Base-by-base conservation (phyloP, 257 asterid genomes). In the Nyctanthes arbortristis region DNA sequence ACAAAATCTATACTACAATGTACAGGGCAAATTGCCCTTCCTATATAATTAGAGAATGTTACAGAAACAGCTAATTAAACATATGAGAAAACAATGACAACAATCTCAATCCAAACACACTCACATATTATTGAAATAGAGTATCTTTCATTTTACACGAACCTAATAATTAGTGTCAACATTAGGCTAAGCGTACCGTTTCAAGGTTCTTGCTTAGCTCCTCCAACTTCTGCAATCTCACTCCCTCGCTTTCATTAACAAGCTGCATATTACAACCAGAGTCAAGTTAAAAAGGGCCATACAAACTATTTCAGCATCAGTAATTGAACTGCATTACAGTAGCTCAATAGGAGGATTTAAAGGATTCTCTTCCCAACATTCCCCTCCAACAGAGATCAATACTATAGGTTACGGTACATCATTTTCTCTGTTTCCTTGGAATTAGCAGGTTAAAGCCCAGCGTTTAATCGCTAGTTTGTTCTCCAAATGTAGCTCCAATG, bases 161-260 rank as follows among this genome's bases (percentile, higher is more conserved):
- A 73, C 87, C 88, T 80, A 83, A 76, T 83, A 83, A 52, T 24
- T 52, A 52, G 82, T n/a, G 65, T 58, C 77, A 47, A 60, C 76
- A 73, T 80, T 69, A 84, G 70, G 81, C 79, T 47, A 70, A 52
- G 73, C 61, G 82, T 78, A 86, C 77, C 14, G 91, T 83, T 85
- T 94, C 97, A 75, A 91, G 77, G 92, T 91, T 94, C 97, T 94
- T 94, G 97, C 96, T 89, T 87, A 94, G 93, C 88, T 94, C 99
- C 80, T 91, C 99, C 91, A 94, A 77, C 74, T 94, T 94, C 87
- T 86, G 89, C 92, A 94, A 57, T 86, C 99, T 92, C 87, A 82
- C 27, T 70, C 77, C 80, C 80, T 94, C 99, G 29, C 99, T 94
- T 72, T 94, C 99, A 0, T 94, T 66, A 73, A 86, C 95, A 86